These are phyloP conservation scores for Penicillium sp. DNA, from an alignment of 2,329 filamentous ascomycete species.

Conservation along the genomic window DNA sequence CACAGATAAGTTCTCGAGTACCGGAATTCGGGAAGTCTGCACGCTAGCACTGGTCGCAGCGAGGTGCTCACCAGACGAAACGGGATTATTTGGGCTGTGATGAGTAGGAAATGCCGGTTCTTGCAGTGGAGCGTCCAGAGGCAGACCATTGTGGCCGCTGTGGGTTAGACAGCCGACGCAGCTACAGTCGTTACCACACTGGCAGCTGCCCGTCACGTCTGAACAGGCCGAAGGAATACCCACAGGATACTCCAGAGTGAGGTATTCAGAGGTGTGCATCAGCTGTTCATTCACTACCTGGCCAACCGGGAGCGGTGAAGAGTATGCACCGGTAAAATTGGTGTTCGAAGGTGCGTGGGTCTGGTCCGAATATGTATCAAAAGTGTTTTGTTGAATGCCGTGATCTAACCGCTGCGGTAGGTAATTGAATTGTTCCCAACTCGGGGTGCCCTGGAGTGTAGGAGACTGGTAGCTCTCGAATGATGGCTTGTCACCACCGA, in stretches of 20 bases:
- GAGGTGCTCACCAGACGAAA: not conserved
- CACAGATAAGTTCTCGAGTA: conserved; percentile 22
- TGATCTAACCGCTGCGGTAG: not conserved
- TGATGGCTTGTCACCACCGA: conserved; percentile 34
- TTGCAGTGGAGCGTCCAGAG: conserved; percentile 7
- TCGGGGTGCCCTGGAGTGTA: conserved; percentile 17
- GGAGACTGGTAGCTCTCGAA: not conserved
- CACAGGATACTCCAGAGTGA: conserved; percentile 47
- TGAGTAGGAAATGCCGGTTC: not conserved
- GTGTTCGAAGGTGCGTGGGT: conserved; percentile 14
- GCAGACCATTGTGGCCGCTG: conserved; percentile 53
- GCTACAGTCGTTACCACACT: conserved; percentile 56
- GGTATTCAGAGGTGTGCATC: conserved; percentile 49
- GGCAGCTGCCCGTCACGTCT: conserved; percentile 55
- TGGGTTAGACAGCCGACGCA: conserved; percentile 60
- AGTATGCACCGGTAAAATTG: conserved; percentile 27
- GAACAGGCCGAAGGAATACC: conserved; percentile 47
- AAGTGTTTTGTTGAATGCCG: conserved; percentile 17
- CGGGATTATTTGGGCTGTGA: not conserved
- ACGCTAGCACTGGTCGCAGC: conserved; percentile 1
- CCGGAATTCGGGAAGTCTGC: conserved; percentile 21
- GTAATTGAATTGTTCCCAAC: not conserved
- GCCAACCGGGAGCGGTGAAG: conserved; percentile 28
- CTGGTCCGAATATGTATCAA: conserved; percentile 26
- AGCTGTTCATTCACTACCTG: conserved; percentile 32